Evolutionary conservation across 2,329 filamentous ascomycete genomes (phyloP), one percentile per base, ranked within the genome.

Genomic region (Colletotrichum godetiae): DNA sequence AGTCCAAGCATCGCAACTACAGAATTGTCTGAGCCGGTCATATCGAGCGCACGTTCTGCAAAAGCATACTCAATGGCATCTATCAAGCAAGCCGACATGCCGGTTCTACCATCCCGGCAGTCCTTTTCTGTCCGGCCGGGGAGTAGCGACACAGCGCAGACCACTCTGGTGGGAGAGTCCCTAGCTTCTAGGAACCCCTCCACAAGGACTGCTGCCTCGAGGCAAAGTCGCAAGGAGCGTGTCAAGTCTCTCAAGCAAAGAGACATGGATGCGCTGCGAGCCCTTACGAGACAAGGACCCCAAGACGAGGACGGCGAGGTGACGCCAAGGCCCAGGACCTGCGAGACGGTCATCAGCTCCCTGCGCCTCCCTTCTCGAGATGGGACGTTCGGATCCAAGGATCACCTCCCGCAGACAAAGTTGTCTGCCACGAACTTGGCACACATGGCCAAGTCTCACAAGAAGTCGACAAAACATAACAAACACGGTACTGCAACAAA

Each of bases 231-330:
- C 19, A 79, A 78, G 22, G 83, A 85, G 6, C 80, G 78, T 58
- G 84, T 86, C 5, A 81, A 80, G 27, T 82, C 84, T 22, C 81
- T 80, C 76, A 85, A 84, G 73, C 79, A 79, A 64, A 79, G 83
- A 19, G 84, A 86, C 42, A 79, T 86, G 71, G 83, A 85, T 68
- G 70, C 70, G 2, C 35, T 70, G 15, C 80, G 81, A 5, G 73
- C 80, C 5, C 76, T 78, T 8, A 76, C 76, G 5, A 79, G 77
- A 15, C 67, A 78, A 22, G 78, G 76, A 29, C 76, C 75, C 11
- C 60, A 59, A 15, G 57, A 69, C 6, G 62, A 69, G 19, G 64
- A 73, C 7, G 71, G 60, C n/a, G 60, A 72, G 29, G 22, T 35
- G 22, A 68, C 65, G 10, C 59, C 69, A 13, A 68, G 68, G 58